These are phyloP conservation scores for Cystobasidium sp. DNA, from an alignment of 1,284 basidiomycete genomes.

Conservation along the genomic window DNA sequence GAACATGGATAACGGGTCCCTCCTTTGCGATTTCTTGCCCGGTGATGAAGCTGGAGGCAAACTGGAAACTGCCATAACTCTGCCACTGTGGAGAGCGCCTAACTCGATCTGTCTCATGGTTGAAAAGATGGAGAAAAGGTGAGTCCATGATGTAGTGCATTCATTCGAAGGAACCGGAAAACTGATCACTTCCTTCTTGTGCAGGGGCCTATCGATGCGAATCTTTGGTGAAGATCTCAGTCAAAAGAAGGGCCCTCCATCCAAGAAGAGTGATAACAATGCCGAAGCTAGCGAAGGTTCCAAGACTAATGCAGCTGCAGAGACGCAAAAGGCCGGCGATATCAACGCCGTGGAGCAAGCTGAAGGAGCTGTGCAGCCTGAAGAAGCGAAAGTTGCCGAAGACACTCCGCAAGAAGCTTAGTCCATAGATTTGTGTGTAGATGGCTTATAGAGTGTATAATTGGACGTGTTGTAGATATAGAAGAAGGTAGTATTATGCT, in stretches of 20 bases:
- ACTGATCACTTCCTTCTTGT: not conserved
- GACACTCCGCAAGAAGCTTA: not conserved
- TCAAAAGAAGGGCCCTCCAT: constrained; percentile 1
- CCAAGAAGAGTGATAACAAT: constrained; percentile 18
- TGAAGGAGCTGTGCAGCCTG: not conserved
- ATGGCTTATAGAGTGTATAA: not conserved
- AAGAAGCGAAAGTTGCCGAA: not conserved
- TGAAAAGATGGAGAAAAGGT: constrained; percentile 93
- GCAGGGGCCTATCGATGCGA: constrained; percentile 73
- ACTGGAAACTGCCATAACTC: constrained; percentile 71
- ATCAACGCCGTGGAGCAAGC: not conserved
- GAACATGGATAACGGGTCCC: constrained; percentile 68
- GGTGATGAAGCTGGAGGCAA: constrained; percentile 64
- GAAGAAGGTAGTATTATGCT: too few species aligned
- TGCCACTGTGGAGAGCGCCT: constrained; percentile 91
- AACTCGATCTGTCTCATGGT: constrained; percentile 85
- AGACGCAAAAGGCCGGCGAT: not conserved
- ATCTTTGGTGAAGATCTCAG: constrained; percentile 74
- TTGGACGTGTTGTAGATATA: too few species aligned
- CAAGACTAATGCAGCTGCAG: not conserved
- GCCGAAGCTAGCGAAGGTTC: not conserved
- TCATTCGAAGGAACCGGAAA: not conserved
- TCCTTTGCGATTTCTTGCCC: constrained; percentile 70
- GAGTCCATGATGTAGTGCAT: not conserved
- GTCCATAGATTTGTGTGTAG: not conserved